phyloP scores from a whole-genome alignment of 805 yeast species.

The Kodamaea leandrae region DNA sequence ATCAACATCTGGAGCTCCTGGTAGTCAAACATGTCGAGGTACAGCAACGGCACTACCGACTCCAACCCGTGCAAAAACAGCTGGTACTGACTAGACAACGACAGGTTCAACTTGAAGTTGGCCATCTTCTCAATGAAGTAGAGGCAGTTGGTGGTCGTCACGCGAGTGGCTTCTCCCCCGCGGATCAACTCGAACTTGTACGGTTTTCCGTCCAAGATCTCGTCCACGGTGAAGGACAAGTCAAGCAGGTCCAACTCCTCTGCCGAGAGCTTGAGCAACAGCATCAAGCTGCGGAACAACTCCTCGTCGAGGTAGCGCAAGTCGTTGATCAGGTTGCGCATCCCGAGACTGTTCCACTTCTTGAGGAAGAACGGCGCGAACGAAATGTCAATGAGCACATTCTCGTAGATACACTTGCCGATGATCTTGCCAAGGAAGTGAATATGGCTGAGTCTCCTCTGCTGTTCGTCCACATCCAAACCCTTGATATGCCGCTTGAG shows the following conservation, averaged over 20 bases:
- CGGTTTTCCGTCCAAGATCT: conserved; percentile 36
- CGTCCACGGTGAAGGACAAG: conserved; percentile 64
- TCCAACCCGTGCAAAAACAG: conserved; percentile 70
- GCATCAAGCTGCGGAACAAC: conserved; percentile 61
- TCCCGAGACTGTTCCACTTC: conserved; percentile 54
- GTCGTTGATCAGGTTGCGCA: conserved; percentile 73
- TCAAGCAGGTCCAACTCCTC: conserved; percentile 59
- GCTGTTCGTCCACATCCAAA: conserved; percentile 29
- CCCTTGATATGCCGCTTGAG: conserved; percentile 31
- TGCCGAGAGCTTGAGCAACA: conserved; percentile 53
- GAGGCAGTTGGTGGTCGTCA: conserved; percentile 57
- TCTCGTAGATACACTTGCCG: conserved; percentile 87
- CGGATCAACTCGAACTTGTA: conserved; percentile 53
- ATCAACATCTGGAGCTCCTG: conserved; percentile 74
- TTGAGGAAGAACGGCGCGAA: conserved; percentile 84
- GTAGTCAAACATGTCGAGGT: conserved; percentile 86
- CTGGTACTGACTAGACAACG: conserved; percentile 55
- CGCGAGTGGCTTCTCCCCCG: conserved; percentile 55
- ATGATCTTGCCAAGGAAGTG: conserved; percentile 77
- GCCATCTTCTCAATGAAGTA: conserved; percentile 77
- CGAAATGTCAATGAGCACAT: conserved; percentile 72
- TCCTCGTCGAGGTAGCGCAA: conserved; percentile 66
- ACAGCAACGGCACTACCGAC: conserved; percentile 62
- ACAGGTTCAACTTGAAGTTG: conserved; percentile 69
- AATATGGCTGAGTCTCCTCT: conserved; percentile 29